Conservation (phyloP, 108 stramenopile genomes). For the Nitzschia inconspicua region DNA sequence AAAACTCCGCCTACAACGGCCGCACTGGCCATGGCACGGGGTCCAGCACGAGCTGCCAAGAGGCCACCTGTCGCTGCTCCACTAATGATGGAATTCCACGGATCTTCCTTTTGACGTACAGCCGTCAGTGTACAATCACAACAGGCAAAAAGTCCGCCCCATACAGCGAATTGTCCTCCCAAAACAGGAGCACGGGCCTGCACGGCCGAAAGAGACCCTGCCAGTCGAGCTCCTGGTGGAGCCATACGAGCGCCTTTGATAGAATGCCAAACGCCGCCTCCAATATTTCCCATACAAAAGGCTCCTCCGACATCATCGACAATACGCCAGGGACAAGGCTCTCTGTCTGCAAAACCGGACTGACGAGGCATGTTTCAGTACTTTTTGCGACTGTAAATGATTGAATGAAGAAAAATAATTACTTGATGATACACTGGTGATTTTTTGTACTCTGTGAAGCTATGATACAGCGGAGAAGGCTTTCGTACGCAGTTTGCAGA, state of each 20-base stretch:
- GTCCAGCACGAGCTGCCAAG: conserved; percentile 94
- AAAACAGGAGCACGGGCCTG: conserved; percentile 91
- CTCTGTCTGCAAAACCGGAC: conserved; percentile 83
- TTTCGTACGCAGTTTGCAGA: no score
- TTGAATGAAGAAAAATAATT: no score
- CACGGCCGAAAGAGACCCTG: conserved; percentile 76
- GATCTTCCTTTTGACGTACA: conserved; percentile 96
- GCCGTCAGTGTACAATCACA: conserved; percentile 94
- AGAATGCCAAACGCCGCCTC: conserved; percentile 91
- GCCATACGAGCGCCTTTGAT: conserved; percentile 87
- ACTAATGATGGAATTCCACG: conserved; percentile 97
- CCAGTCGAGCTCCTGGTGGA: conserved; percentile 64
- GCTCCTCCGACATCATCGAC: conserved; percentile 97
- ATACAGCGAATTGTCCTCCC: conserved; percentile 93
- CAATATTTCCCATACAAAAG: conserved; percentile 92
- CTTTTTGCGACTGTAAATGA: no score
- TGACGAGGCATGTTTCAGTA: conserved; percentile 51
- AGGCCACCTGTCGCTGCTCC: conserved; percentile 94
- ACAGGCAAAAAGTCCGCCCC: conserved; percentile 97
- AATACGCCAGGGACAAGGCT: conserved; percentile 97
- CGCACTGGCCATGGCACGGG: conserved; percentile 90
- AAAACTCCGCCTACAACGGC: conserved; percentile 94
- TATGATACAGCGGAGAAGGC: no score
- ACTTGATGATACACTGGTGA: no score
- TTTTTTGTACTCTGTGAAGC: no score